Percentiles rank a stretch among this genome's conserved stretches.
phyloP scores from a whole-genome alignment of 2,329 filamentous ascomycete genomes.

The Passalora sequoiae region DNA sequence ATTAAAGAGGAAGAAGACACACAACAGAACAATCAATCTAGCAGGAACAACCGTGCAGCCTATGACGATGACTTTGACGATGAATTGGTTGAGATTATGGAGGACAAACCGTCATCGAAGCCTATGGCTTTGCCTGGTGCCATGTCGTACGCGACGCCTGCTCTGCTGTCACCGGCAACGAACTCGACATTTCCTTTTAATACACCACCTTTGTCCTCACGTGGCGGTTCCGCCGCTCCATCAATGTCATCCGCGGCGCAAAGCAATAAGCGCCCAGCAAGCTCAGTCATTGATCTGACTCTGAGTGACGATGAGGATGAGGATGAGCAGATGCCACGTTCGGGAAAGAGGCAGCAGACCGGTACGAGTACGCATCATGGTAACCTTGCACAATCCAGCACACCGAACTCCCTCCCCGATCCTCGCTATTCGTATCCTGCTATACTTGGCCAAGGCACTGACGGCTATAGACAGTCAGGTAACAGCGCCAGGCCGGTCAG shows the following conservation, averaged over 20 bases:
- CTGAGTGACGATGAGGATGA: slow-evolving; percentile 46
- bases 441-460: slow-evolving; percentile 17
- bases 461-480: slow-evolving; percentile 24
- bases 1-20: slow-evolving; percentile 41
- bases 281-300: slow-evolving; percentile 47
- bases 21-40: slow-evolving; percentile 35
- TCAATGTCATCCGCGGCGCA: slow-evolving; percentile 30
- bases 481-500: slow-evolving; percentile 19
- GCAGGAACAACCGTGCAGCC: slow-evolving; percentile 30
- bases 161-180: slow-evolving; percentile 15
- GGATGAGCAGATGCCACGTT: slow-evolving; percentile 25
- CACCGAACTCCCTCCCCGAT: slow-evolving; percentile 24
- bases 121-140: slow-evolving; percentile 35
- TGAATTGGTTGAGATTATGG: slow-evolving; percentile 43
- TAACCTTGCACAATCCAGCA: slow-evolving; percentile 19
- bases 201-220: slow-evolving; percentile 45
- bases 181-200: slow-evolving; percentile 35
- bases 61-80: slow-evolving; percentile 40
- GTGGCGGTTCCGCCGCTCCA: slow-evolving; percentile 37
- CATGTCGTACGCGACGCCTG: slow-evolving; percentile 22
- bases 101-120: slow-evolving; percentile 27
- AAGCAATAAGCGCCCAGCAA: slow-evolving; percentile 41
- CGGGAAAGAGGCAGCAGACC: slow-evolving; percentile 31
- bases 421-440: slow-evolving; percentile 16
- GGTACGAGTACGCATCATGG: slow-evolving; percentile 24